phyloP scores from a whole-genome alignment of 768 basidiomycete genomes.

The Auricularia cornea region DNA sequence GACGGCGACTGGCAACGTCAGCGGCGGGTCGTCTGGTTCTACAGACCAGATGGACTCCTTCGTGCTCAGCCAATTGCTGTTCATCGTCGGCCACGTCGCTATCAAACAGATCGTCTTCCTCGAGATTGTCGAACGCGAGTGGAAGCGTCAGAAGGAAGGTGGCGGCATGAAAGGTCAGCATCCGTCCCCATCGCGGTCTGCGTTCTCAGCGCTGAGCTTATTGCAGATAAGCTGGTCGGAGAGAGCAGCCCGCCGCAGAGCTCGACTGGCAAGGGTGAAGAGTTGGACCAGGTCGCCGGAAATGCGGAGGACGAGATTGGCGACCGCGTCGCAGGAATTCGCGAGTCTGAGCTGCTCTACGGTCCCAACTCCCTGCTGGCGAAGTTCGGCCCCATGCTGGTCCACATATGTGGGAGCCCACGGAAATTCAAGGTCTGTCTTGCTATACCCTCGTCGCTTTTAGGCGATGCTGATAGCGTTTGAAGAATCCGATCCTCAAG shows the following conservation, averaged over 20 bases:
- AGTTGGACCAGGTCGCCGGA: constrained; percentile 94
- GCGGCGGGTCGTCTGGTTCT: neutral
- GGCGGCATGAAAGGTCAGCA: constrained; percentile 49
- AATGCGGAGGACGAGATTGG: constrained; percentile 98
- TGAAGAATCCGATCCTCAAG: constrained; percentile 75
- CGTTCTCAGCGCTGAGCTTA: neutral
- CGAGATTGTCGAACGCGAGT: constrained; percentile 90
- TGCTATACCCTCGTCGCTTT: neutral
- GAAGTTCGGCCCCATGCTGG: constrained; percentile 82
- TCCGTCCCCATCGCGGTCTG: neutral
- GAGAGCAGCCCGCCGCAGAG: constrained; percentile 39
- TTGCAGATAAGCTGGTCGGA: constrained; percentile 23
- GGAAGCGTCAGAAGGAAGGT: constrained; percentile 94
- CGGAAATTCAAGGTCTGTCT: constrained; percentile 75
- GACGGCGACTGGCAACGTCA: constrained; percentile 9
- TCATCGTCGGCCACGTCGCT: constrained; percentile 92
- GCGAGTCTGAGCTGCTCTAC: constrained; percentile 83
- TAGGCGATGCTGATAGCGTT: neutral
- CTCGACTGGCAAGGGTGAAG: constrained; percentile 54
- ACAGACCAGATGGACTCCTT: constrained; percentile 71
- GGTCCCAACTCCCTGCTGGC: constrained; percentile 74
- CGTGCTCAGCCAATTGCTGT: constrained; percentile 85
- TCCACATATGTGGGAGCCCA: constrained; percentile 84
- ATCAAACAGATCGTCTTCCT: constrained; percentile 97
- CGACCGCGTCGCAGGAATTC: constrained; percentile 73